phyloP scores from a whole-genome alignment of 805 yeast species.

The Danielozyma ontarioensis region DNA sequence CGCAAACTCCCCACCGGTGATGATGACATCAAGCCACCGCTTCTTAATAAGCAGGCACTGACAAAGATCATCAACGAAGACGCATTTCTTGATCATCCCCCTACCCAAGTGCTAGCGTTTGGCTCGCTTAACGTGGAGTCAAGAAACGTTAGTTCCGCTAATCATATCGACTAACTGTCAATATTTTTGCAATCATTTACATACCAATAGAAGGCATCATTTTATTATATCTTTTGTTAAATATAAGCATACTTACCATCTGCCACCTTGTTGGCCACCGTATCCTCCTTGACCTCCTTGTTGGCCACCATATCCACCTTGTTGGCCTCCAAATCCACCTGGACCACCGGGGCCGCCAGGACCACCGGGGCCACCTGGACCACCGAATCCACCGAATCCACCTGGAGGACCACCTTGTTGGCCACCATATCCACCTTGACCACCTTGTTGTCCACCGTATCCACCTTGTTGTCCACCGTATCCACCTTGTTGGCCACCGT shows the following conservation, averaged over 20 bases:
- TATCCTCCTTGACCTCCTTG: conserved; percentile 8
- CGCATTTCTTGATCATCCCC: too few relatives aligned
- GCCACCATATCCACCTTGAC: conserved; percentile 5
- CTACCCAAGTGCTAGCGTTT: too few relatives aligned
- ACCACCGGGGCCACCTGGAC: conserved; percentile 11
- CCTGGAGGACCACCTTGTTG: too few relatives aligned
- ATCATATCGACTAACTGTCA: background rate
- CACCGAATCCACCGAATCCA: background rate
- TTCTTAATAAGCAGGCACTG: conserved; percentile 33
- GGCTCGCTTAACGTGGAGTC: too few relatives aligned
- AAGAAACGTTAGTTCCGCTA: background rate
- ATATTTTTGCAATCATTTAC: background rate
- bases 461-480: conserved; percentile 6
- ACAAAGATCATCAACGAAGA: conserved; percentile 10
- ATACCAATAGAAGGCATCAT: too few relatives aligned
- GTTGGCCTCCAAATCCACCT: conserved; percentile 16
- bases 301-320: conserved; percentile 1
- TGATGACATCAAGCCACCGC: conserved; percentile 15
- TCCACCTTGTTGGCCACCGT: conserved; percentile 8
- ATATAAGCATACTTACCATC: background rate
- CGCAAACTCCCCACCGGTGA: conserved; percentile 13
- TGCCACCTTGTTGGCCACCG: conserved; percentile 1
- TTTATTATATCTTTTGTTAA: too few relatives aligned
- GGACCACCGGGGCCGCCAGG: conserved; percentile 12
- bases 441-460: conserved; percentile 6